A percentile compares a stretch with the other conserved stretches of the same genome.
phyloP scores from a whole-genome alignment of 768 basidiomycete genomes.

The Punctularia strigosozonata region DNA sequence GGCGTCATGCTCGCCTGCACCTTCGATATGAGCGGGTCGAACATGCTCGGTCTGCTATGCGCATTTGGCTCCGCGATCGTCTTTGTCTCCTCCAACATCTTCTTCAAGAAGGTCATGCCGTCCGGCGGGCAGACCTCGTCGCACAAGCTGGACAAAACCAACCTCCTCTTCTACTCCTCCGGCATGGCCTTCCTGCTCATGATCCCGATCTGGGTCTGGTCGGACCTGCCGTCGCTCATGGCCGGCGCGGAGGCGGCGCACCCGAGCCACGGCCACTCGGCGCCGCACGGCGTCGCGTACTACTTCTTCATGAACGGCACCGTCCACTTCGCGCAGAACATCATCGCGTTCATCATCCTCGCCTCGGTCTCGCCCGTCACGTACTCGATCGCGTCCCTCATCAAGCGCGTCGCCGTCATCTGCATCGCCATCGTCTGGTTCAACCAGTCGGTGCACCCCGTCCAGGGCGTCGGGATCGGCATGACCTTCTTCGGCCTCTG shows the following conservation, averaged over 20 bases:
- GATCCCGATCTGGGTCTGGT: constrained; percentile 91
- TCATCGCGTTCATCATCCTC: constrained; percentile 94
- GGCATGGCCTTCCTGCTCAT: constrained; percentile 90
- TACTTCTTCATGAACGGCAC: constrained; percentile 92
- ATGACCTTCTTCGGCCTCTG: constrained; percentile 86
- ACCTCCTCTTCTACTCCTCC: constrained; percentile 89
- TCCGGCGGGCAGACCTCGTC: constrained; percentile 28
- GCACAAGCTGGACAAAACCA: constrained; percentile 93
- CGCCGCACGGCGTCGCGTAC: constrained; percentile 56
- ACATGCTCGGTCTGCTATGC: constrained; percentile 77
- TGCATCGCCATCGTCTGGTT: constrained; percentile 98
- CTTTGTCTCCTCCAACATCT: constrained; percentile 97
- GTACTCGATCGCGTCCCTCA: constrained; percentile 94
- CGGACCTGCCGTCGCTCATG: constrained; percentile 67
- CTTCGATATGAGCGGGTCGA: constrained; percentile 84
- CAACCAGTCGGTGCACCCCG: constrained; percentile 67
- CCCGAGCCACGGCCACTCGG: constrained; percentile 31
- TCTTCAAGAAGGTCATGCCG: constrained; percentile 98
- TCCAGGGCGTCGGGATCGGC: constrained; percentile 84
- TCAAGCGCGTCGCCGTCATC: constrained; percentile 97
- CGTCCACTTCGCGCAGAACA: constrained; percentile 94
- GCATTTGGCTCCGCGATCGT: constrained; percentile 95
- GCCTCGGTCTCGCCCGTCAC: constrained; percentile 96
- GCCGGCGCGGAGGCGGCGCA: constrained; percentile 29
- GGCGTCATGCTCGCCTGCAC: constrained; percentile 98